A percentile compares a stretch with the other conserved stretches of the same genome.
These are phyloP conservation scores for Acmispon strigosus DNA, from an alignment of 306 rosid species.

Conservation along the genomic window DNA sequence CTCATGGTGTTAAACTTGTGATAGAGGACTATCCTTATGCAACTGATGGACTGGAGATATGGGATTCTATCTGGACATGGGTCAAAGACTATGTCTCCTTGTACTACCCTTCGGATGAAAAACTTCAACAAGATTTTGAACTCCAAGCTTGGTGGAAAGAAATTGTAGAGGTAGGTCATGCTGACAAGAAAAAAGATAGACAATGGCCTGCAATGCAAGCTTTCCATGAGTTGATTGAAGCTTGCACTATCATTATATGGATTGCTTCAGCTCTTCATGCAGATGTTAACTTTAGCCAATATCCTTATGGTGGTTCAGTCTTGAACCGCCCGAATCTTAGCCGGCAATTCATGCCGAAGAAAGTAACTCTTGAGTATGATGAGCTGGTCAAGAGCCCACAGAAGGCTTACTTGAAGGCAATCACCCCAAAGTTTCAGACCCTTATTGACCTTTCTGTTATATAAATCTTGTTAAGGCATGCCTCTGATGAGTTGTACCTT, in stretches of 20 bases:
- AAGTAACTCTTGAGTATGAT: constrained; percentile 23
- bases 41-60: no score
- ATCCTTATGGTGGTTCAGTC: constrained; percentile 24
- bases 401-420: constrained; percentile 22
- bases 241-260: constrained; percentile 33
- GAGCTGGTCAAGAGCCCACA: constrained; percentile 18
- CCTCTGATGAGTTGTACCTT: constrained; percentile 27
- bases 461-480: constrained; percentile 32
- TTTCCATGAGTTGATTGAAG: constrained; percentile 26
- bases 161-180: constrained; percentile 44
- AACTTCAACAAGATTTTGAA: constrained; percentile 37
- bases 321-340: constrained; percentile 24
- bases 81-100: constrained; percentile 40
- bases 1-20: constrained; percentile 45
- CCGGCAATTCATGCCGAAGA: constrained; percentile 25
- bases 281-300: constrained; percentile 35
- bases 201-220: constrained; percentile 57
- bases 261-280: constrained; percentile 38
- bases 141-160: constrained; percentile 75
- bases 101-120: constrained; percentile 41
- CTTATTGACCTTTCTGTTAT: constrained; percentile 22
- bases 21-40: constrained; percentile 60
- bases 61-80: constrained; percentile 47
- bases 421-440: constrained; percentile 15
- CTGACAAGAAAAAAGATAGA: constrained; percentile 43